Evolutionary conservation across 305 asterid species (phyloP), one percentile per base, ranked within the genome.

Genomic region (Plantago rigida): DNA sequence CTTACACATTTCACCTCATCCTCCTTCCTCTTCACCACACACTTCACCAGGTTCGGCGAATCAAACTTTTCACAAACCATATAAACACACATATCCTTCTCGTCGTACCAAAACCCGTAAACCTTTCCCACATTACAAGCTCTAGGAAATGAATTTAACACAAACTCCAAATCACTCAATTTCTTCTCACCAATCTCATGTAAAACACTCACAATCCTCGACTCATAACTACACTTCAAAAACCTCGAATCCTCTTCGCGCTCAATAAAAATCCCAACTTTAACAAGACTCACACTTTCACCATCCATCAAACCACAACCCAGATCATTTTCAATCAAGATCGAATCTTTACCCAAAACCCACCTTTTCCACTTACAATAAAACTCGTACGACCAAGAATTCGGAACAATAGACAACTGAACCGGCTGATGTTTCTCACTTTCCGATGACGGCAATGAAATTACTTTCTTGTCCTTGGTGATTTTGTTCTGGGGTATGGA

Each of bases 51-150:
- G 29, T 44, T 51, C 53, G 67, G 60, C 13, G 69, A 76, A 63
- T 62, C 47, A 65, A 82, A 70, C 65, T 74, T 75, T 84, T 84
- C 75, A 44, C 69, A 77, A 51, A 80, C 88, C 67, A 87, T 63
- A 69, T 79, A 87, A 60, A 84, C 81, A 41, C 69, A 71, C 12
- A 47, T 63, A 73, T 76, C 83, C 49, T 79, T 82, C 69, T 72
- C 79, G 59, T 74, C 62, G 56, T 60, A 81, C 96, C 98, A 91
- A 76, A 86, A 75, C 5, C 98, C 98, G 74, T 56, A 78, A 60
- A 79, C 80, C 68, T 72, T 84, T 34, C 92, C 87, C 62, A 72
- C 74, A 72, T 81, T 75, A 26, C 69, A 60, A 44, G 71, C 68
- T 71, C 77, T 75, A 57, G 53, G 75, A 63, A 78, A 47, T 13